phyloP scores from a whole-genome alignment of 2,329 filamentous ascomycete species.

The Alternaria rosae region DNA sequence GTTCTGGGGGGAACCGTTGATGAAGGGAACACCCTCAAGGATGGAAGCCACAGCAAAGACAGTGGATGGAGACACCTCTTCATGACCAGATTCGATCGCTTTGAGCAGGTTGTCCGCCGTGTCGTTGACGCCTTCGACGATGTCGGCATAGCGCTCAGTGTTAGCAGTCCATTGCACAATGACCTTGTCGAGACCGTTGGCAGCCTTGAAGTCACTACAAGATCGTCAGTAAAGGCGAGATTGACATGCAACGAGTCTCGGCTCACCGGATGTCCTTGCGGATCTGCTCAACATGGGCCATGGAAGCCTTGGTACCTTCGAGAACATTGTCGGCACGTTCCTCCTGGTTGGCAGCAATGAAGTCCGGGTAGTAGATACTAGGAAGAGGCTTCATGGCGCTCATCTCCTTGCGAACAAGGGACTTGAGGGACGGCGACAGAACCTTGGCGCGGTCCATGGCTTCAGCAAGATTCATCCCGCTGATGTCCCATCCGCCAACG shows the following conservation, averaged over 20 bases:
- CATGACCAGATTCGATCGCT: constrained; percentile 84
- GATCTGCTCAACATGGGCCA: constrained; percentile 89
- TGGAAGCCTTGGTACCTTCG: constrained; percentile 81
- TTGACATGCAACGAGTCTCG: background rate
- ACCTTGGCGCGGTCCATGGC: constrained; percentile 97
- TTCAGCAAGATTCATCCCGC: constrained; percentile 82
- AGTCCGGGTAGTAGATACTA: constrained; percentile 98
- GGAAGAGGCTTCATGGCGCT: constrained; percentile 84
- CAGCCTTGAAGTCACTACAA: constrained; percentile 79
- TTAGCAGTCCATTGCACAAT: constrained; percentile 99
- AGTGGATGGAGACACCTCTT: constrained; percentile 93
- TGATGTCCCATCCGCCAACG: constrained; percentile 98
- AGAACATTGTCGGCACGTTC: constrained; percentile 93
- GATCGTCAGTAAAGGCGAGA: constrained; percentile 7
- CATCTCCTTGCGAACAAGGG: constrained; percentile 92
- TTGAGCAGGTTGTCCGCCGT: constrained; percentile 92
- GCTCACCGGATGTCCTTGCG: constrained; percentile 85
- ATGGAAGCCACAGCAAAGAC: constrained; percentile 96
- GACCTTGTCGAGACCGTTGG: constrained; percentile 88
- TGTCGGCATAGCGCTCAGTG: constrained; percentile 93
- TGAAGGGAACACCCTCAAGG: constrained; percentile 88
- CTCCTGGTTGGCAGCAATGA: constrained; percentile 98
- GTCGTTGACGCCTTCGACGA: constrained; percentile 90
- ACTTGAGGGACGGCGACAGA: constrained; percentile 93
- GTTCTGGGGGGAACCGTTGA: constrained; percentile 99